Base-by-base conservation (phyloP, 2,329 filamentous ascomycete genomes). In the Trichoderma cornu-damae region DNA sequence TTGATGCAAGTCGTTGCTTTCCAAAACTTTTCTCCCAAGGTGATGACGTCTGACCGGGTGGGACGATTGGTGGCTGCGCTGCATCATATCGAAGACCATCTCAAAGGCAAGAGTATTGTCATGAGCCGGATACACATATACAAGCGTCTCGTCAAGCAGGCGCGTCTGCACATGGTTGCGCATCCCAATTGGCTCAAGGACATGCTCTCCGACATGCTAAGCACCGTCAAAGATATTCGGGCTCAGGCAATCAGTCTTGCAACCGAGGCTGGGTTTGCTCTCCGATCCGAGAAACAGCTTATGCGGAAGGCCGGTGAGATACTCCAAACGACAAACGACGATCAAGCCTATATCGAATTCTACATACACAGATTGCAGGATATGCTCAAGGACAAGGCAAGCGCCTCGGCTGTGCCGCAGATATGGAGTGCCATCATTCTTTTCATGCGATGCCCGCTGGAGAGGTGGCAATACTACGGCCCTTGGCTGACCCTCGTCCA, bases 371-470 rank as follows among this genome's bases (percentile, higher is more conserved):
- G 83, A 30, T 76, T 97, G 53, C 81, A 80, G 57, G 76, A 78
- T 9, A 89, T 94, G 85, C 78, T 87, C 24, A 81, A 84, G 61
- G 78, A 81, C 48, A 84, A 79, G 61, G 80, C 72, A 44, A 60
- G 62, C 9, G 59, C 68, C 22, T 70, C 78, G 0, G 78, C 83
- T 37, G 91, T 96, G 0, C 92, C 94, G 5, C 88, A 91, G 62
- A 89, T 97, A 20, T 97, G 93, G 93, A 88, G 88, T 59, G 82
- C 90, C 34, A 77, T 96, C 2, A 83, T 93, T 6, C 79, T 96
- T 2, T 84, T 96, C 56, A 76, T 96, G 47, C 84, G 88, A 73
- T 84, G 73, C 71, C 84, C 69, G 62, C 78, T 76, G 66, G 84
- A 75, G 62, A 85, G 68, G 74, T 97, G 93, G 89, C 79, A 86